Percentiles rank a stretch among this genome's conserved stretches.
Evolutionary conservation across 345 rosid species (phyloP).

Genomic region (Populus ilicifolia): DNA sequence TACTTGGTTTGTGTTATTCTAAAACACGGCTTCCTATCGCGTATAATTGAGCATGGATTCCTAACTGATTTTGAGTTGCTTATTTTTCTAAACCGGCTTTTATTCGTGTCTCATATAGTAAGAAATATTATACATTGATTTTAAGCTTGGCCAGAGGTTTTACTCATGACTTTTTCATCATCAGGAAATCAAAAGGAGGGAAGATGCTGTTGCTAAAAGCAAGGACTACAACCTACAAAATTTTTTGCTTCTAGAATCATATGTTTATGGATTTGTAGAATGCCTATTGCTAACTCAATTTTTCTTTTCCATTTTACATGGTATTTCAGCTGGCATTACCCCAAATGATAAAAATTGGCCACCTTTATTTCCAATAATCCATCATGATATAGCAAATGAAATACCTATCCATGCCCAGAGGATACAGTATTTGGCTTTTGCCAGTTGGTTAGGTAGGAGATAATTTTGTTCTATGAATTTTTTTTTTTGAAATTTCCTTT

Average conservation of each 20-base stretch:
- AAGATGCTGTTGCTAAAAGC: slow-evolving; percentile 64
- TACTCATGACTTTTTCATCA: slow-evolving; percentile 8
- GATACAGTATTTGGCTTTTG: slow-evolving; percentile 94
- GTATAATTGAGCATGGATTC: neutral
- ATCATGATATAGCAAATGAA: slow-evolving; percentile 94
- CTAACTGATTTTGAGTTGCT: neutral
- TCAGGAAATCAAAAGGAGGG: slow-evolving; percentile 79
- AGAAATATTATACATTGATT: neutral
- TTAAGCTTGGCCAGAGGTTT: slow-evolving; percentile 5
- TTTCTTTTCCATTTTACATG: slow-evolving; percentile 1
- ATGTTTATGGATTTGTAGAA: neutral
- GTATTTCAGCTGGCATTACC: slow-evolving; percentile 66
- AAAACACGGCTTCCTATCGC: neutral
- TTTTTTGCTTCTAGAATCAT: neutral
- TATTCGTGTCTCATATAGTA: neutral
- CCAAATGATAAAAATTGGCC: slow-evolving; percentile 87
- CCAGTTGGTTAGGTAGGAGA: slow-evolving; percentile 91
- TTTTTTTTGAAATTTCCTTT: neutral
- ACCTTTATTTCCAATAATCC: slow-evolving; percentile 88
- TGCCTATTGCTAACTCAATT: neutral
- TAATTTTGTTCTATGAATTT: neutral
- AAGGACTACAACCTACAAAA: slow-evolving; percentile 8
- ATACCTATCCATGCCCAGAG: slow-evolving; percentile 93
- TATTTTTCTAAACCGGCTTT: neutral
- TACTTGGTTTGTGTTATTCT: neutral